phyloP scores from a whole-genome alignment of 2,329 filamentous ascomycete species.

The Graphium sp. region DNA sequence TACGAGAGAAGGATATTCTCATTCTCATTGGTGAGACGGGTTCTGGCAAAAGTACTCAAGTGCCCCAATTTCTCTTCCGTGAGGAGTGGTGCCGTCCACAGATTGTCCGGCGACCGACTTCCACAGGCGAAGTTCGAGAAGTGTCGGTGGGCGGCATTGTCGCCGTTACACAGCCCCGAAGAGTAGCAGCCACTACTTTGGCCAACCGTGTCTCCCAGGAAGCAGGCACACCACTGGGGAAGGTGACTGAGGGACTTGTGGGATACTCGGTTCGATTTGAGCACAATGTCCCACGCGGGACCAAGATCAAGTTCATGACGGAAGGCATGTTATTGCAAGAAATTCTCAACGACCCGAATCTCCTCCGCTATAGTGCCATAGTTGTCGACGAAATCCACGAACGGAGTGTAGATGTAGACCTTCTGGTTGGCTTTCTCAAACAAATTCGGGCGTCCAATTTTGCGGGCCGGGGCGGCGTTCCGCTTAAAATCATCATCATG shows the following conservation, averaged over 20 bases:
- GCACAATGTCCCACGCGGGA: constrained; percentile 64
- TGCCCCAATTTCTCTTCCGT: constrained; percentile 71
- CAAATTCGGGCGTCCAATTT: constrained; percentile 50
- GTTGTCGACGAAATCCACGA: constrained; percentile 97
- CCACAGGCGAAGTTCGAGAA: constrained; percentile 22
- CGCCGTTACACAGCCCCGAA: constrained; percentile 87
- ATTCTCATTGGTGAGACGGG: constrained; percentile 87
- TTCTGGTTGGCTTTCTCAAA: constrained; percentile 77
- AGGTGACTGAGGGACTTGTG: constrained; percentile 35
- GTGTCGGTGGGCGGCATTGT: constrained; percentile 59
- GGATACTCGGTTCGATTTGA: constrained; percentile 96
- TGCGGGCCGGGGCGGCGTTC: constrained; percentile 49
- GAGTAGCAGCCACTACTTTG: constrained; percentile 84
- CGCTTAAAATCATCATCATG: constrained; percentile 87
- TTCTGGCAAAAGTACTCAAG: constrained; percentile 91
- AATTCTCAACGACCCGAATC: constrained; percentile 66
- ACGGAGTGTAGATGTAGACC: constrained; percentile 82
- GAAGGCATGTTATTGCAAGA: constrained; percentile 96
- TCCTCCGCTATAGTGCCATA: constrained; percentile 75
- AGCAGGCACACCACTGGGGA: constrained; percentile 33
- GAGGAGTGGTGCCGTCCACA: constrained; percentile 63
- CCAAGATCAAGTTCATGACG: constrained; percentile 82
- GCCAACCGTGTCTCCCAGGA: constrained; percentile 80
- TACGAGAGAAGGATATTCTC: constrained; percentile 53
- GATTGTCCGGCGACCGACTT: constrained; percentile 22